These are phyloP conservation scores for Phytophthora palmivora DNA, from an alignment of 352 stramenopile genomes.

Conservation along the genomic window DNA sequence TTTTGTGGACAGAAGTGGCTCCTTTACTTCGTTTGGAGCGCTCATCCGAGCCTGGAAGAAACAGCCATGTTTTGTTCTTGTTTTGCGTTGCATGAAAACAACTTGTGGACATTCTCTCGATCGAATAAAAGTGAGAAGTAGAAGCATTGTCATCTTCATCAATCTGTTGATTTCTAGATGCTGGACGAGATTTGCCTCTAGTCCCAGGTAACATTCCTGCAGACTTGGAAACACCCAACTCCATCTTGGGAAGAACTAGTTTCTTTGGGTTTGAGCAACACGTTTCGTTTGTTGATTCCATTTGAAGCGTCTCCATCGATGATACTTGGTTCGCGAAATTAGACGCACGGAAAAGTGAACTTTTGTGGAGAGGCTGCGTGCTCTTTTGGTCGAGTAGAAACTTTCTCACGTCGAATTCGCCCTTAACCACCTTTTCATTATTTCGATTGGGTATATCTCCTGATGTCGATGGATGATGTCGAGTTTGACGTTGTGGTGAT, in stretches of 20 bases:
- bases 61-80: conserved; percentile 80
- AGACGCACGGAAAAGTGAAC: conserved; percentile 59
- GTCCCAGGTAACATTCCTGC: conserved; percentile 18
- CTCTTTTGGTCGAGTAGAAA: conserved; percentile 74
- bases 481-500: conserved; percentile 6
- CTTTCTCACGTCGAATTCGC: conserved; percentile 68
- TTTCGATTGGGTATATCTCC: background rate
- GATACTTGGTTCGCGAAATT: conserved; percentile 34
- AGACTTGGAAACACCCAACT: conserved; percentile 28
- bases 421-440: conserved; percentile 1
- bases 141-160: conserved; percentile 42
- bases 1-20: conserved; percentile 35
- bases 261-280: conserved; percentile 30
- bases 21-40: conserved; percentile 59
- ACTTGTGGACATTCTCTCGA: conserved; percentile 74
- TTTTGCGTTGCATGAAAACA: conserved; percentile 77
- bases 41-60: conserved; percentile 68
- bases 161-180: conserved; percentile 21
- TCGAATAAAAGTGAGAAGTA: conserved; percentile 81
- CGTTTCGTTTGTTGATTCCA: background rate
- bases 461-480: conserved; percentile 11
- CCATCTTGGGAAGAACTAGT: conserved; percentile 52
- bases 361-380: conserved; percentile 59
- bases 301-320: conserved; percentile 19
- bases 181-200: background rate